Conservation (phyloP, 2,329 filamentous ascomycete genomes). For the Stagonosporopsis tanaceti region DNA sequence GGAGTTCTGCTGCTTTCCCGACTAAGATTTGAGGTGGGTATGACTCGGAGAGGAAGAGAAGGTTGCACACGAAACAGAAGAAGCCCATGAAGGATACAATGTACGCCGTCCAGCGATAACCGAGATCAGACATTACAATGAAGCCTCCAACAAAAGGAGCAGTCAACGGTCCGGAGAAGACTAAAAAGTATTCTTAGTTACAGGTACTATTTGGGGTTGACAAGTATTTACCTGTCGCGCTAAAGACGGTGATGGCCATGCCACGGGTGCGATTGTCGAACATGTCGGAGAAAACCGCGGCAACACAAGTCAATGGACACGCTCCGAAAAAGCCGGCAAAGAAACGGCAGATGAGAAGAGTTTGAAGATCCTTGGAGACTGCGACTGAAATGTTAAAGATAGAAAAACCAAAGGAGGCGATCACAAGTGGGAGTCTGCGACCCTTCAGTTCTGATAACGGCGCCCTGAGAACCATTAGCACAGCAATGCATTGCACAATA, state of each 20-base stretch:
- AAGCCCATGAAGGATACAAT: slow-evolving; percentile 65
- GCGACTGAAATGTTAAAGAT: slow-evolving; percentile 61
- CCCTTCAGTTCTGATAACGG: slow-evolving; percentile 62
- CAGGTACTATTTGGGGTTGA: not conserved
- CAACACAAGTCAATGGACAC: slow-evolving; percentile 61
- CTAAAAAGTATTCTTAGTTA: slow-evolving; percentile 44
- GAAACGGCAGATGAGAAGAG: slow-evolving; percentile 61
- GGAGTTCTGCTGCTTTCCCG: slow-evolving; percentile 62
- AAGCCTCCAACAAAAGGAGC: slow-evolving; percentile 65
- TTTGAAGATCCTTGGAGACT: slow-evolving; percentile 61
- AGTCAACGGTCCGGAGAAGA: slow-evolving; percentile 60
- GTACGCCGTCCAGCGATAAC: slow-evolving; percentile 66
- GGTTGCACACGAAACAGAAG: slow-evolving; percentile 56
- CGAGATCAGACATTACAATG: slow-evolving; percentile 59
- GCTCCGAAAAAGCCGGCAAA: slow-evolving; percentile 63
- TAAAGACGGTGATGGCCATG: slow-evolving; percentile 57
- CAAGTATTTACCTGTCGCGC: slow-evolving; percentile 28
- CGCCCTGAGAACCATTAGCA: slow-evolving; percentile 57
- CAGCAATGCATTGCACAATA: slow-evolving; percentile 28
- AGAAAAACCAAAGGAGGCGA: slow-evolving; percentile 61
- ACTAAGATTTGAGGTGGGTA: slow-evolving; percentile 68
- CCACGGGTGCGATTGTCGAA: slow-evolving; percentile 55
- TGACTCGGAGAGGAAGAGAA: slow-evolving; percentile 65
- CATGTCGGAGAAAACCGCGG: slow-evolving; percentile 65
- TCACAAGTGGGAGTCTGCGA: slow-evolving; percentile 57